Base-by-base conservation (phyloP, 2,329 filamentous ascomycete species). In the Beauveria sp. region DNA sequence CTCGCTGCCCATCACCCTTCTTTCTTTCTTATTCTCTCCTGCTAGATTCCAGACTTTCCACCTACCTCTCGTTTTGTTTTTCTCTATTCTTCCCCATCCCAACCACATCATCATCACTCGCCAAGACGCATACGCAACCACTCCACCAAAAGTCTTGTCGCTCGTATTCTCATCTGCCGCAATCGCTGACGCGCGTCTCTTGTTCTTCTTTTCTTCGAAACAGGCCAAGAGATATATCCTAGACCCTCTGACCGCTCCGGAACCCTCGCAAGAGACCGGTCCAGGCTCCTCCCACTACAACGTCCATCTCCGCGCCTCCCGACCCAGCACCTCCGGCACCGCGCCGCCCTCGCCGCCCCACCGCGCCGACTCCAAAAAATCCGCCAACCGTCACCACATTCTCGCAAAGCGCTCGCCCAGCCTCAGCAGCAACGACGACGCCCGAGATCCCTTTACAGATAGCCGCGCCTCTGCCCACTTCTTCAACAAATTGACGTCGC, bases 201-300 rank as follows among this genome's bases (percentile, higher is more conserved):
- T 31, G 8, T 12, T 28, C 3, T 24, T n/a, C 31, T 46, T 34
- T 31, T 5, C 38, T 8, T 16, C 4, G 8, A 54, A 54, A 63
- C 69, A 90, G 88, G 86, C 87, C 49, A 77, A 80, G 59, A 81
- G 84, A 68, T 86, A 88, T 69, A 77, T 91, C 50, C 83, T 91
- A 66, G 86, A 89, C 67, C 89, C 88, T 65, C 77, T 91, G 64
- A 85, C 79, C 67, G 87, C 81, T 24, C 86, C 86, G 10, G 85
- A 89, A 64, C 88, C 88, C 16, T 84, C 79, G 64, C 82, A 88
- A 64, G 85, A 89, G 70, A 88, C 84, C 53, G 86, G 88, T 8
- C 82, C 83, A n/a, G 83, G 83, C 63, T 77, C 79, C 3, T 83
- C 84, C 65, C 83, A 85, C 68, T 73, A 78, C 77, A 72, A 71